Conservation (phyloP, 106 monocot genomes). For the Posidonia australis region DNA sequence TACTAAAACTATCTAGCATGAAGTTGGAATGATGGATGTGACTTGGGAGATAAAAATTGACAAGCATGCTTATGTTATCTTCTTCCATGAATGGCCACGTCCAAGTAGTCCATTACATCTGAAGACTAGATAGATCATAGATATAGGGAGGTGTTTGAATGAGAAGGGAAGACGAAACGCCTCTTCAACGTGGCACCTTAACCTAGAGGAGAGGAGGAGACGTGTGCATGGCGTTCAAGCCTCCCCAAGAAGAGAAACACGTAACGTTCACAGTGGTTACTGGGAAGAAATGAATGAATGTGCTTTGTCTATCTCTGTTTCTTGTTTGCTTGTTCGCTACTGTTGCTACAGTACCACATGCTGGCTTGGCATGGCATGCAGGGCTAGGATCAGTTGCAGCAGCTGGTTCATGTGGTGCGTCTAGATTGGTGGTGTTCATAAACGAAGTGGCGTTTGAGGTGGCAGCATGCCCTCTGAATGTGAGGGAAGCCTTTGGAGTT, state of each 20-base stretch:
- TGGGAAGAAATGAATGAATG: background rate
- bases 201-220: conserved; percentile 74
- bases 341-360: too few species aligned
- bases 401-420: conserved; percentile 4
- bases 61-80: background rate
- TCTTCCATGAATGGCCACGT: background rate
- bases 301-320: too few species aligned
- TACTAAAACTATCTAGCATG: background rate
- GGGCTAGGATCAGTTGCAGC: background rate
- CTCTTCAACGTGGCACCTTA: too few species aligned
- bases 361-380: too few species aligned
- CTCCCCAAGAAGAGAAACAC: conserved; percentile 6
- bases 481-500: conserved; percentile 59
- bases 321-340: too few species aligned
- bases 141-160: too few species aligned
- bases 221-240: conserved; percentile 68
- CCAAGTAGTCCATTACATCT: background rate
- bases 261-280: conserved; percentile 8
- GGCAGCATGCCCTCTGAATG: too few species aligned
- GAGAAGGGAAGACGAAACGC: too few species aligned
- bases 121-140: too few species aligned
- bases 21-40: background rate
- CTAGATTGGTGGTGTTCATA: conserved; percentile 53
- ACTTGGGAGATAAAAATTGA: background rate
- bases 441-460: conserved; percentile 66